These are phyloP conservation scores for Achlya hypogyna DNA, from an alignment of 352 stramenopile species.

Conservation along the genomic window DNA sequence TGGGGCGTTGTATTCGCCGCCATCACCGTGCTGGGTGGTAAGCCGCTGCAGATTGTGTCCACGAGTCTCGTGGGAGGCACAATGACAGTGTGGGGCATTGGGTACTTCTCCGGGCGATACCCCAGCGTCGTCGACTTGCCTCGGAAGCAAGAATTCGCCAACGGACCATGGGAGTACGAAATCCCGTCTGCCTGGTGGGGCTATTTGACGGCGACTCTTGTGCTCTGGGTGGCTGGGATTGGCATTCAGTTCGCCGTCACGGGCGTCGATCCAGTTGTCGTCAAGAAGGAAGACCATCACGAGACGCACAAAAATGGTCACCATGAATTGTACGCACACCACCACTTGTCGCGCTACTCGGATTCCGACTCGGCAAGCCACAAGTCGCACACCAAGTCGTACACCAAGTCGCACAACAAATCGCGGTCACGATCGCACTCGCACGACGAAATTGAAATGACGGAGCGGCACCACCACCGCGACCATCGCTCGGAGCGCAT, in stretches of 20 bases:
- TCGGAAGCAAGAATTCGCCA: slow-evolving; percentile 28
- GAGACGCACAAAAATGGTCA: not conserved
- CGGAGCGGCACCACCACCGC: not conserved
- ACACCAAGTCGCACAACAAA: not conserved
- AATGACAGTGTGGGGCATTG: slow-evolving; percentile 42
- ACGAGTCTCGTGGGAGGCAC: slow-evolving; percentile 41
- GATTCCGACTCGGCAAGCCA: not conserved
- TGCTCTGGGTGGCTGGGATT: slow-evolving; percentile 38
- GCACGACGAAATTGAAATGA: not conserved
- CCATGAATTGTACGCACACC: not conserved
- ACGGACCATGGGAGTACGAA: slow-evolving; percentile 29
- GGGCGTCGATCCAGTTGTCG: slow-evolving; percentile 17
- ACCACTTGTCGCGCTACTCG: not conserved
- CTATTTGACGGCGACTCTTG: slow-evolving; percentile 45
- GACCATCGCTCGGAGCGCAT: no score
- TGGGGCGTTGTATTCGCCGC: slow-evolving; percentile 32
- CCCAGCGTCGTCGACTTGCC: slow-evolving; percentile 42
- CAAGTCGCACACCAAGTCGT: not conserved
- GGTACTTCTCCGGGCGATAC: slow-evolving; percentile 54
- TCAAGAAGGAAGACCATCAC: slow-evolving; percentile 27
- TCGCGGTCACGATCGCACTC: no score
- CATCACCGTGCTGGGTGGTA: slow-evolving; percentile 25
- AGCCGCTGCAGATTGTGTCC: slow-evolving; percentile 36
- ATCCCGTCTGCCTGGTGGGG: slow-evolving; percentile 55
- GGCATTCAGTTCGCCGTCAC: slow-evolving; percentile 41